Base-by-base conservation (phyloP, 2,329 filamentous ascomycete genomes). In the Stenocarpella maydis region DNA sequence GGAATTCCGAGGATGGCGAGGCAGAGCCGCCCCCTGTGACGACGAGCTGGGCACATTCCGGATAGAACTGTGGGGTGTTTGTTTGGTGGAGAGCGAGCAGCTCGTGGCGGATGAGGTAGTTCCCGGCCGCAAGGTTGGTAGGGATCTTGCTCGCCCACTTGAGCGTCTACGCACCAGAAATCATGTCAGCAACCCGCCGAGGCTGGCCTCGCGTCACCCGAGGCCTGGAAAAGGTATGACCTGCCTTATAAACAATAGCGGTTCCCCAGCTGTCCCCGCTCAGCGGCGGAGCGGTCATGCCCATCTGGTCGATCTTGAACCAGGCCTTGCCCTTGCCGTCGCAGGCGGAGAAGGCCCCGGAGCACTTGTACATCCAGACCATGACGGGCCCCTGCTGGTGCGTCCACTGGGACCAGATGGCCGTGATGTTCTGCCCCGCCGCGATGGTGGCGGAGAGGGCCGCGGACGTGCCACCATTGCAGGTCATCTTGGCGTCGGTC, bases 271-370 rank as follows among this genome's bases (percentile, higher is more conserved):
- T 80, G 15, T 82, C 81, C 28, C 79, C 79, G 67, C 82, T 82
- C 54, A 85, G 74, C 10, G 79, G 80, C 24, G 80, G 77, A 5
- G 82, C 83, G 43, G 80, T 81, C 69, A 86, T 78, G 43, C 85
- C 86, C 75, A 82, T 80, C 75, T 88, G 81, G 73, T 86, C 84
- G 72, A 88, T 87, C 81, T 88, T 88, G 82, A 88, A 89, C 86
- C 86, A 89, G 65, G 81, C 80, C 73, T 83, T 81, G 37, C 83
- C 82, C 60, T 82, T 83, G 45, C 87, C 86, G 70, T 86, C 82
- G 74, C 85, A 88, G 43, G 80, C 76, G 15, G 76, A 77, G 76
- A 87, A 86, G 61, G 80, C 82, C 43, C 80, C 79, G 3, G 83
- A 76, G 76, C 86, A 88, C 71, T 85, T 83, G 80, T 85, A 86